Base-by-base conservation (phyloP, 495 filamentous ascomycete species). In the Talaromyces adpressus region DNA sequence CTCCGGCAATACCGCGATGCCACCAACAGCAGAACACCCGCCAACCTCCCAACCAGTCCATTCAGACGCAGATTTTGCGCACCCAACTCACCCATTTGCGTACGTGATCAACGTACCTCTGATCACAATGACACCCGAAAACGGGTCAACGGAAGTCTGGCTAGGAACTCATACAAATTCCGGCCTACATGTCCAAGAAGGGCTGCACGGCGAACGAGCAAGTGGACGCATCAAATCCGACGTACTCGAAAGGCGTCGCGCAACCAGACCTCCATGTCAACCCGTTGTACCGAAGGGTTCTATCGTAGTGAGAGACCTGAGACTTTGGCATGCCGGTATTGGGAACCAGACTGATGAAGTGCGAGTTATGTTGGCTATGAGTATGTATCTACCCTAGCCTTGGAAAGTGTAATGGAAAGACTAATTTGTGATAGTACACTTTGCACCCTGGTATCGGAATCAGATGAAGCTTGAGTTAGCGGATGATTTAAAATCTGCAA, bases 271-370 rank as follows among this genome's bases (percentile, higher is more conserved):
- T 3, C 83, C 83, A 2, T 69, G 73, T 23, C 84, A 87, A 67
- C 80, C 80, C 0, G 61, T 68, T 4, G 73, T 84, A 2, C 74
- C 76, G 25, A 85, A 84, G 61, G 82, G 84, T 0, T 78, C 78
- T 52, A 66, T 86, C 9, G 68, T 85, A 25, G 64, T 87, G 9
- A 73, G 85, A 4, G 84, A 87, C 68, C 69, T 88, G 18, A 72
- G 32, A 85, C 87, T 84, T 71, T 88, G 84, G 84, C 84, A 87
- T 70, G 82, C 81, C 6, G 85, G 85, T 0, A 82, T 84, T 75
- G 84, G 82, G 9, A 88, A 87, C 63, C 63, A 72, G 20, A 79
- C 76, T 6, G 67, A 75, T 18, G 69, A 73, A 11, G 72, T 76
- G 0, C 72, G 85, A 41, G 77, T 87, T 8, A 60, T 60, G 39